These are phyloP conservation scores for Artemisia argyi DNA, from an alignment of 129 eudicot species.

Conservation along the genomic window DNA sequence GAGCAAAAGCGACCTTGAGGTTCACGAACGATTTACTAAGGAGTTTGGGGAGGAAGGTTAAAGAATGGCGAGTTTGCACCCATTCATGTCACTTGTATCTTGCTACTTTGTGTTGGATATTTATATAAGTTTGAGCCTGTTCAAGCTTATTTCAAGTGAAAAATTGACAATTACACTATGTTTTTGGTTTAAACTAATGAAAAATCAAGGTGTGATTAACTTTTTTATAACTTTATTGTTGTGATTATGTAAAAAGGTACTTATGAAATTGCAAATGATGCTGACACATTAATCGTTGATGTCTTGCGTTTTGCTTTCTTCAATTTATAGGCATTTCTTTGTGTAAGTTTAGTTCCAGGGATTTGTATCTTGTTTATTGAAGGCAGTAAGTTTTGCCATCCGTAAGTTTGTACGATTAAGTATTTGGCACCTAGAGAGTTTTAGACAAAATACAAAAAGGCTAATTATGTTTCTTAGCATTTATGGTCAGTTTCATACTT, in stretches of 20 bases:
- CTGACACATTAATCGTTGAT: background rate
- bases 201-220: slow-evolving; percentile 27
- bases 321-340: too few relatives aligned
- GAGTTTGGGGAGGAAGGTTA: slow-evolving; percentile 99
- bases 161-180: slow-evolving; percentile 19
- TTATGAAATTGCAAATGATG: background rate
- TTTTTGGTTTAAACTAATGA: slow-evolving; percentile 20
- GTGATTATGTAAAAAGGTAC: slow-evolving; percentile 12
- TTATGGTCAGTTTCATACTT: too few relatives aligned
- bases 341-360: too few relatives aligned
- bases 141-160: slow-evolving; percentile 34
- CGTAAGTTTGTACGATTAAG: too few relatives aligned
- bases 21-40: slow-evolving; percentile 88
- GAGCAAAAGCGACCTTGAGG: slow-evolving; percentile 94
- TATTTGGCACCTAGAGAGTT: too few relatives aligned
- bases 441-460: too few relatives aligned
- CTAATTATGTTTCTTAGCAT: too few relatives aligned
- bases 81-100: slow-evolving; percentile 21
- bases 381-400: too few relatives aligned
- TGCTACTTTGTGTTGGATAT: slow-evolving; percentile 23
- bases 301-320: too few relatives aligned
- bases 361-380: too few relatives aligned
- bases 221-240: background rate
- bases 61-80: slow-evolving; percentile 20
- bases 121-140: slow-evolving; percentile 28